Evolutionary conservation across 2,329 filamentous ascomycete species (phyloP), one percentile per base, ranked within the genome.

Genomic region (Botryosphaeria dothidea): DNA sequence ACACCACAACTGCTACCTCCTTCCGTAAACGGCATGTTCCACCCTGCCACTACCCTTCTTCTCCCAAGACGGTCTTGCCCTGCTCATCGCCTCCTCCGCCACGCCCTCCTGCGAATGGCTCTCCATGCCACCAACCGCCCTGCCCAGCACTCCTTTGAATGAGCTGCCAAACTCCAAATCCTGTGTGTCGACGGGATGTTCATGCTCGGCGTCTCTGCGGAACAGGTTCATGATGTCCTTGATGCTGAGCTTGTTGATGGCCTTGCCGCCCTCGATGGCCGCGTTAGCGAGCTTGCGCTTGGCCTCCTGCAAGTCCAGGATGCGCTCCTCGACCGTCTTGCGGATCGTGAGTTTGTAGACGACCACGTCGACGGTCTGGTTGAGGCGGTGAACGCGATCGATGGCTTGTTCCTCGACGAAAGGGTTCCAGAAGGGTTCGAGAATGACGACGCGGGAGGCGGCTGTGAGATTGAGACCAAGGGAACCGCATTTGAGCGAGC

Each of bases 321-420:
- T 99, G 65, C 93, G 88, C 78, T 94, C 93, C 82, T 99, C 95
- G 64, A 99, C 94, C 0, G 91, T 93, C 69, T 90, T 85, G 69
- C 87, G 86, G 67, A 99, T 89, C 2, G 93, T 97, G 71, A 99
- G 87, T 72, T 95, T 96, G 83, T 97, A 99, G 68, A 99, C 92
- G 64, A 94, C 88, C 36, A 99, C 95, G 74, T 98, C 93, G 45
- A 94, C 85, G 1, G 92, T 97, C 79, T 99, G 95, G 45, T 96
- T 98, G 62, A 99, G 89, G n/a, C 95, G 92, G 76, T 99, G 95
- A 27, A 99, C 95, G 63, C 95, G 92, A 78, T 99, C 95, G 71
- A 99, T 99, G 56, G 95, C 95, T 83, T 99, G 95, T 77, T 99
- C 95, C 82, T 99, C 95, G 36, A 99, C 92, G 74, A 99, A 99